Conservation (phyloP, 2,329 filamentous ascomycete species). For the Colletotrichum sp. region DNA sequence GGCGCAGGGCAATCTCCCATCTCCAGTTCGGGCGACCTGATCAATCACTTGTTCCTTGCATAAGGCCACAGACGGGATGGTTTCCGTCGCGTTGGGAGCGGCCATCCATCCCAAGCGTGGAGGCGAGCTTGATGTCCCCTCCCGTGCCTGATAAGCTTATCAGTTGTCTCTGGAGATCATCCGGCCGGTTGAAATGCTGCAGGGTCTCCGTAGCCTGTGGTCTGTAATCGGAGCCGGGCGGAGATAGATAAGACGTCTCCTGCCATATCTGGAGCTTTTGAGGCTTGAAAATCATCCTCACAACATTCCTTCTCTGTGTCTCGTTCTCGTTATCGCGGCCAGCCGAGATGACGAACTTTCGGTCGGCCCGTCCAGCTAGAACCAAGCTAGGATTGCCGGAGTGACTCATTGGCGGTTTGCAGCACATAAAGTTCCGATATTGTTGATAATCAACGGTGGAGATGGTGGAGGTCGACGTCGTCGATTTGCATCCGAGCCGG, state of each 20-base stretch:
- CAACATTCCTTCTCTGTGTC: not conserved
- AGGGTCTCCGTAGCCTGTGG: not conserved
- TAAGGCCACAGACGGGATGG: conserved; percentile 11
- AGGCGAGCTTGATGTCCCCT: not conserved
- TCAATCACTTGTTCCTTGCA: conserved; percentile 18
- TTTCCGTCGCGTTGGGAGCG: conserved; percentile 3
- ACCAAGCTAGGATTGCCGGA: not conserved
- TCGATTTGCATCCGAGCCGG: not conserved
- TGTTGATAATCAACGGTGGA: not conserved
- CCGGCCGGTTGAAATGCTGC: not conserved
- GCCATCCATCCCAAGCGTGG: not conserved
- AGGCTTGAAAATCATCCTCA: not conserved
- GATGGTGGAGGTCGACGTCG: not conserved
- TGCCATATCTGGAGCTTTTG: not conserved
- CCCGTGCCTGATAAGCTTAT: conserved; percentile 16
- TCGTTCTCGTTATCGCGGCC: not conserved
- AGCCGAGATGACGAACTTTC: not conserved
- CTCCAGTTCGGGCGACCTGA: not conserved
- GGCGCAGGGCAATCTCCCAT: conserved; percentile 2
- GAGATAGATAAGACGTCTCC: not conserved
- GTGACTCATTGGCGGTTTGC: not conserved
- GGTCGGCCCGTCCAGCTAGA: not conserved
- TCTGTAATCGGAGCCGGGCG: not conserved
- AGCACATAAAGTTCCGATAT: not conserved
- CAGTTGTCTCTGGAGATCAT: conserved; percentile 1